A percentile compares a stretch with the other conserved stretches of the same genome.
Evolutionary conservation across 306 rosid species (phyloP).

Genomic region (Prunus persica): Prunus_persica_NCBIv2 NC_034013.1:11532501-11533000

Average conservation of each 20-base stretch:
- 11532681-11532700: slow-evolving; percentile 19
- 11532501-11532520: neutral
- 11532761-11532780: neutral
- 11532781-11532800: neutral
- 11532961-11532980: neutral
- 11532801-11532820: neutral
- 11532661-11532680: slow-evolving; percentile 95
- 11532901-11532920: neutral
- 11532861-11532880: neutral
- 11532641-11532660: slow-evolving; percentile 92
- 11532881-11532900: neutral
- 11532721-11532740: neutral
- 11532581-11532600: slow-evolving; percentile 34
- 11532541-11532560: slow-evolving; percentile 15
- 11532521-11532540: neutral
- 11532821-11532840: neutral
- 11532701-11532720: neutral
- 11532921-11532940: neutral
- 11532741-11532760: neutral
- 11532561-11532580: slow-evolving; percentile 44
- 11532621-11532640: slow-evolving; percentile 97
- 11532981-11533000: neutral
- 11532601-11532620: slow-evolving; percentile 43
- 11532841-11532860: neutral
- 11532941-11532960: neutral